A percentile compares a stretch with the other conserved stretches of the same genome.
Evolutionary conservation across 805 yeast genomes (phyloP).

Genomic region (Sungouiozyma ichnusensis): DNA sequence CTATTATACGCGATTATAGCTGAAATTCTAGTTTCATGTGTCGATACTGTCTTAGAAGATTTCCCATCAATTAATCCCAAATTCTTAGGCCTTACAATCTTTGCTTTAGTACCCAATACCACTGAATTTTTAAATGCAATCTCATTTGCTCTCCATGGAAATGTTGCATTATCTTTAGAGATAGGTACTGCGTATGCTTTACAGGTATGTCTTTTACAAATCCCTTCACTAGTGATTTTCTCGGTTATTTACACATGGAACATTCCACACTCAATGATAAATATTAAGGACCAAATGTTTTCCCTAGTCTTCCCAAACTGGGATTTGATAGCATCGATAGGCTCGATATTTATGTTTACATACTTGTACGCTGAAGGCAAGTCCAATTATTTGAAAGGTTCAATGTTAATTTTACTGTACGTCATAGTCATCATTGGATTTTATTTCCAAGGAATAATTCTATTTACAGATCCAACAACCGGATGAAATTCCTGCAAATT

Average conservation of each 20-base stretch:
- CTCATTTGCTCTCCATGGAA: constrained; percentile 91
- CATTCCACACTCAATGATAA: constrained; percentile 21
- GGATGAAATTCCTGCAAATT: not conserved
- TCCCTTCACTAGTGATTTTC: constrained; percentile 78
- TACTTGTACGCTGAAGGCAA: constrained; percentile 95
- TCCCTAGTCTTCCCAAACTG: constrained; percentile 87
- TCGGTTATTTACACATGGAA: constrained; percentile 44
- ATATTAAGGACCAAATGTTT: constrained; percentile 35
- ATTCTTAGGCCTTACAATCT: constrained; percentile 83
- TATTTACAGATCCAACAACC: not conserved
- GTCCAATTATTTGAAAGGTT: constrained; percentile 91
- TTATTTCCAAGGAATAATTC: constrained; percentile 40
- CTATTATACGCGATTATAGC: constrained; percentile 86
- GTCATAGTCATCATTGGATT: constrained; percentile 71
- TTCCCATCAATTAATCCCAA: constrained; percentile 77
- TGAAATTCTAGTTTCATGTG: constrained; percentile 85
- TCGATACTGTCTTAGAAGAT: constrained; percentile 69
- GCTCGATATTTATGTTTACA: constrained; percentile 81
- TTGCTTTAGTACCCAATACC: constrained; percentile 93
- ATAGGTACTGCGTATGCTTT: constrained; percentile 96
- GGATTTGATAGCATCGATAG: constrained; percentile 81
- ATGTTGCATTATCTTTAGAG: constrained; percentile 93
- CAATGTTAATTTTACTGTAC: constrained; percentile 72
- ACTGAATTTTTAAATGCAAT: constrained; percentile 96
- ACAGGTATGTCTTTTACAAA: constrained; percentile 88